Base-by-base conservation (phyloP, 768 basidiomycete genomes). In the Russula lepida region DNA sequence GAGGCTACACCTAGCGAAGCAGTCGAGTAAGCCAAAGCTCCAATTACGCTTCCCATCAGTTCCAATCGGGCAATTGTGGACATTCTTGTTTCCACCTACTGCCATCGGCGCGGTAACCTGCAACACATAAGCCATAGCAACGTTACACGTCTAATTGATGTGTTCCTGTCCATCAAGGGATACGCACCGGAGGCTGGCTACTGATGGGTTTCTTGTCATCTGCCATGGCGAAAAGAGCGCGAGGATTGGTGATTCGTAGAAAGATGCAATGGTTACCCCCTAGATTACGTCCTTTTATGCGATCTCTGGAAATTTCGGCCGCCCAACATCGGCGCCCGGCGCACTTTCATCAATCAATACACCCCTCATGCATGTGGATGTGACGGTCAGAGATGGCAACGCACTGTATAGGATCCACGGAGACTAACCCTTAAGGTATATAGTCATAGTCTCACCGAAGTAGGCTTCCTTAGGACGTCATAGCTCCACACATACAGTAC, bases 21-120 rank as follows among this genome's bases (percentile, higher is more conserved):
- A 72, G 49, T 62, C 62, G 39, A 35, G 67, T 17, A 72, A 17
- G 8, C 70, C 72, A 30, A 63, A 44, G 53, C 67, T 70, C 72
- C 72, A 73, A 3, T 70, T 70, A 62, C 79, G 72, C 30, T 68
- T 39, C 27, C 78, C 76, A 12, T 66, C 50, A 1, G n/a, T 27
- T 32, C 67, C 65, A 27, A 68, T 46, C 2, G 71, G 68, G 46
- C 67, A 54, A 51, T 69, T 69, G 49, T 55, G 35, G 4, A 64
- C 66, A 54, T 73, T 73, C 37, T 23, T 56, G 13, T 67, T 60
- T 6, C 64, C 63, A 5, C 63, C 64, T 6, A n/a, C 17, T 6
- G 4, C 13, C 63, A 64, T 62, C 9, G 41, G 50, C 1, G 6
- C 25, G 6, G 25, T 47, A 6, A 6, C 46, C 46, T 47, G 23